These are phyloP conservation scores for Teratosphaeria destructans DNA, from an alignment of 2,329 filamentous ascomycete species.

Conservation along the genomic window DNA sequence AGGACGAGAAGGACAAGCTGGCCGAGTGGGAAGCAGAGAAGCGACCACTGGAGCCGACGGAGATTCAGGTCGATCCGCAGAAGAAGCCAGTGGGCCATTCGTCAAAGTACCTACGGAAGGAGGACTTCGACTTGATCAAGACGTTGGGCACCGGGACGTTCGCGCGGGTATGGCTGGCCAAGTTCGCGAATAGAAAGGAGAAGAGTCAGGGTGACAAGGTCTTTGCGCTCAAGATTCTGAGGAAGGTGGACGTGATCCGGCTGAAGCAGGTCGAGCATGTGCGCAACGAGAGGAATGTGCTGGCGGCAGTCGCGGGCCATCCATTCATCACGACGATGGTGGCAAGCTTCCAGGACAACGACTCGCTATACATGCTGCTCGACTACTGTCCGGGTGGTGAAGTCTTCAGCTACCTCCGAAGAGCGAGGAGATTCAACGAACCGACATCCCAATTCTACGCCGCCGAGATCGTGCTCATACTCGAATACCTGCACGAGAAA, in stretches of 20 bases:
- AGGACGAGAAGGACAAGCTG: constrained; percentile 37
- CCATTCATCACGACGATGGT: constrained; percentile 74
- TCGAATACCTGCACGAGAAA: constrained; percentile 70
- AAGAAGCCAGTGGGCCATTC: constrained; percentile 39
- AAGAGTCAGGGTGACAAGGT: constrained; percentile 50
- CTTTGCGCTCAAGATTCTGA: constrained; percentile 73
- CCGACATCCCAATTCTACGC: constrained; percentile 70
- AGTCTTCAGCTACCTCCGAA: constrained; percentile 72
- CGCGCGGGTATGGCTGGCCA: constrained; percentile 70
- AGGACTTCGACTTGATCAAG: constrained; percentile 63
- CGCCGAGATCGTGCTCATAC: constrained; percentile 70
- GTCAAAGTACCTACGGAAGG: constrained; percentile 35
- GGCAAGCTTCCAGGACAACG: constrained; percentile 68
- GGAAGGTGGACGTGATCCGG: constrained; percentile 58
- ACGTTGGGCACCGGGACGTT: constrained; percentile 70
- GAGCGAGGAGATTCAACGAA: constrained; percentile 70
- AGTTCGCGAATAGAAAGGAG: constrained; percentile 41
- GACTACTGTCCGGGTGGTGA: constrained; percentile 78
- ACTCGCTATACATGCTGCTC: constrained; percentile 72
- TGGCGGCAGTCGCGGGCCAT: constrained; percentile 66
- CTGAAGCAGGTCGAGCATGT: constrained; percentile 83
- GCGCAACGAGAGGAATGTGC: constrained; percentile 68
- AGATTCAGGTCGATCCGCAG: constrained; percentile 33
- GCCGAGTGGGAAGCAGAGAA: constrained; percentile 38
- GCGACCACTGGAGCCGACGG: constrained; percentile 31